A percentile compares a stretch with the other conserved stretches of the same genome.
phyloP scores from a whole-genome alignment of 176 grass and related monocot genomes.

The Bonia amplexicaulis region DNA sequence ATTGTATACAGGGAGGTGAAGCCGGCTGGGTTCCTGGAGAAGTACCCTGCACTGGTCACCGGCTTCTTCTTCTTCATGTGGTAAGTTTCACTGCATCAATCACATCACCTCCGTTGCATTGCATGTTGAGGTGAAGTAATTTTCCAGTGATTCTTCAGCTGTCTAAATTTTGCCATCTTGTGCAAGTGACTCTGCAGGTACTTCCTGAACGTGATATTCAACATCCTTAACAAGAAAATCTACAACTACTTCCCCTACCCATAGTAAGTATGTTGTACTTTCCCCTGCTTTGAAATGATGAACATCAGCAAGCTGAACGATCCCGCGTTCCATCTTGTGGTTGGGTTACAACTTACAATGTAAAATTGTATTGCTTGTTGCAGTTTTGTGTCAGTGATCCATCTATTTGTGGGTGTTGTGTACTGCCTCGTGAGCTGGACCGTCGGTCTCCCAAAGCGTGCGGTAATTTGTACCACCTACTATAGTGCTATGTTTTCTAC shows the following conservation, averaged over 20 bases:
- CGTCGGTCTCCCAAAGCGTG: slow-evolving; percentile 87
- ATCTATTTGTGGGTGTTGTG: slow-evolving; percentile 64
- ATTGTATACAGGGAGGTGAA: slow-evolving; percentile 46
- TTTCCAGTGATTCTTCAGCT: neutral
- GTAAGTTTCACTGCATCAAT: slow-evolving; percentile 25
- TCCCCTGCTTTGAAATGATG: neutral
- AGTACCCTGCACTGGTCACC: slow-evolving; percentile 74
- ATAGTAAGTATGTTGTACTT: slow-evolving; percentile 57
- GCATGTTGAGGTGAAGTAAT: neutral
- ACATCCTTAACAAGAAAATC: slow-evolving; percentile 99
- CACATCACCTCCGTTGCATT: neutral
- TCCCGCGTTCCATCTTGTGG: neutral
- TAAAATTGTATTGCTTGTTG: neutral
- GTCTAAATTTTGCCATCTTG: slow-evolving; percentile 10
- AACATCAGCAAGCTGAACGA: neutral
- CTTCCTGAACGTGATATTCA: slow-evolving; percentile 98
- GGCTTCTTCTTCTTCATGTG: slow-evolving; percentile 99
- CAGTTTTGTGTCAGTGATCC: slow-evolving; percentile 90
- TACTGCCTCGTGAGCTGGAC: slow-evolving; percentile 85
- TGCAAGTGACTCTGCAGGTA: slow-evolving; percentile 54
- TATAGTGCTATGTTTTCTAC: neutral
- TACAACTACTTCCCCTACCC: slow-evolving; percentile 99
- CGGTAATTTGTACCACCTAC: slow-evolving; percentile 49
- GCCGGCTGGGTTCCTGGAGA: slow-evolving; percentile 46
- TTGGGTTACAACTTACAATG: neutral